phyloP scores from a whole-genome alignment of 345 rosid species.

The Brassica carinata region DNA sequence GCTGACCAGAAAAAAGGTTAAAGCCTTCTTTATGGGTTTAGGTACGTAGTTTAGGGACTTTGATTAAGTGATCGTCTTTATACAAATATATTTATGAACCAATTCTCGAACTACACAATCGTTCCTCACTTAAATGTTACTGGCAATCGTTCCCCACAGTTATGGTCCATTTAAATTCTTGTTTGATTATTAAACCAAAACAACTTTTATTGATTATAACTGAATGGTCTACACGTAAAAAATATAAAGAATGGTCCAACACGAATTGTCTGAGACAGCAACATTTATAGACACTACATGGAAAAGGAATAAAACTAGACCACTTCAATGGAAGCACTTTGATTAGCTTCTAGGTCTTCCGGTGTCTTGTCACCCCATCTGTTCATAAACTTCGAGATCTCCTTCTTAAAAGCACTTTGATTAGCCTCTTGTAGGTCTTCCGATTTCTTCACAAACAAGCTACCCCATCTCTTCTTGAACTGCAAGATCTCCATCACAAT shows the following conservation, averaged over 20 bases:
- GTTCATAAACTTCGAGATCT: neutral
- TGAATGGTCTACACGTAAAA: neutral
- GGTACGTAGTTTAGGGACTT: neutral
- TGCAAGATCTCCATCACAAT: constrained; percentile 29
- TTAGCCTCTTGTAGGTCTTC: neutral
- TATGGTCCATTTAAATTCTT: constrained; percentile 39
- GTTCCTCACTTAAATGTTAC: constrained; percentile 47
- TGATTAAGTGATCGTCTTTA: neutral
- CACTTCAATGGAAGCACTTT: neutral
- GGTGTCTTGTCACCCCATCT: neutral
- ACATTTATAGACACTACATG: neutral
- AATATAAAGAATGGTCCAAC: neutral
- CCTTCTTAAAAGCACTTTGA: neutral
- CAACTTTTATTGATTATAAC: neutral
- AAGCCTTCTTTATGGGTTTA: neutral
- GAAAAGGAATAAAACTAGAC: neutral
- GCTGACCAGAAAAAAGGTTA: constrained; percentile 58
- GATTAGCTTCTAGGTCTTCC: neutral
- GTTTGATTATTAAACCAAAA: neutral
- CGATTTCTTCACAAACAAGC: constrained; percentile 13
- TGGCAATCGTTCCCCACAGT: constrained; percentile 37
- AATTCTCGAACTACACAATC: constrained; percentile 68
- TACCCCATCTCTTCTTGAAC: constrained; percentile 28
- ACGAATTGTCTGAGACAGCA: neutral
- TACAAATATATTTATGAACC: constrained; percentile 41